Base-by-base conservation (phyloP, 305 asterid genomes). In the Galium porrigens region DNA sequence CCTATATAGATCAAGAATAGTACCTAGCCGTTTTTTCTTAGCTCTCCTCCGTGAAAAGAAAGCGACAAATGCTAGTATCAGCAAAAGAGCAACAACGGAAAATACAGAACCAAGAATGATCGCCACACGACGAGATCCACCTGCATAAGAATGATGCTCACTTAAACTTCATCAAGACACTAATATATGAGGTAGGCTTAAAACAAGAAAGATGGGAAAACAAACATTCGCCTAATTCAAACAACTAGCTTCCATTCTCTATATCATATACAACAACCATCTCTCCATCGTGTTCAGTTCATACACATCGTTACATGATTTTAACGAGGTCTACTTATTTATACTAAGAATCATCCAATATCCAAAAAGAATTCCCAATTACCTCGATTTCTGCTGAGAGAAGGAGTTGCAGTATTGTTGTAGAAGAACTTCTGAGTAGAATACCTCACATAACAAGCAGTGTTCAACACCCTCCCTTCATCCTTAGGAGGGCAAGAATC, bases 381-480 rank as follows among this genome's bases (percentile, higher is more conserved):
- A 81, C 89, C 87, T 75, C 74, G 78, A 68, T 55, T 75, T 54
- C 74, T 70, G 36, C 51, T 1, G 41, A 80, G 39, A 2, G 76
- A 34, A 71, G 81, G 83, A 56, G 30, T 69, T 0, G 72, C 73
- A 32, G 84, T 75, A 65, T 82, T 82, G 69, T 80, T 68, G 74
- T 70, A 84, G 67, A 84, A 84, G 67, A 84, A 84, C 58, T 60
- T 80, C 1, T 80, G 73, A 2, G 78, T 78, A 2, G 90, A 84
- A 70, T 80, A 84, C 63, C 86, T 80, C 54, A 84, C 15, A 42
- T 80, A 84, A 76, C 90, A 84, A 29, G 88, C 90, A 27, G 90
- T 72, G 74, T 84, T 82, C 55, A 84, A 69, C 9, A 77, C 81
- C 49, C 90, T 80, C 27, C 86, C 88, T 68, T 84, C 90, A 0